Evolutionary conservation across 768 basidiomycete genomes (phyloP), one percentile per base, ranked within the genome.

Genomic region (Lentinula lateritia): DNA sequence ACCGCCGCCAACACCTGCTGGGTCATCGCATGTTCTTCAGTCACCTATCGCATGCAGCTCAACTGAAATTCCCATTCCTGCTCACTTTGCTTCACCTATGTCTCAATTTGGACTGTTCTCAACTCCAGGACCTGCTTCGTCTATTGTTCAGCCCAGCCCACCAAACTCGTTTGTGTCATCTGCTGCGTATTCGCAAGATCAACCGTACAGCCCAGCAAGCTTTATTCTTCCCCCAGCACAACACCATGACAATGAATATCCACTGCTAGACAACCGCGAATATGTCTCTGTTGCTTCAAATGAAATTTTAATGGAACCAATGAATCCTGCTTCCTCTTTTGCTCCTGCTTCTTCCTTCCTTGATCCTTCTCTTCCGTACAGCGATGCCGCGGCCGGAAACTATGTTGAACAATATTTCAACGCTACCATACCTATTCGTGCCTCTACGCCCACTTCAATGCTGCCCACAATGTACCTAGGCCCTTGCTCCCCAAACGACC

Each of bases 91-190:
- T 43, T 39, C 53, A 15, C 28, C 42, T 61, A 32, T 23, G 4
- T 50, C 20, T 15, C 42, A 12, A 1, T 32, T 38, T 34, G 15
- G 15, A 41, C 55, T 43, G n/a, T 61, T 56, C 38, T 46, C 61
- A n/a, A 48, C 61, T 54, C 53, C 52, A 9, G 61, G 53, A 12
- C 61, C 55, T 48, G 53, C 61, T 56, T 55, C 61, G 8, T 60
- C 59, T 18, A 60, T 60, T 7, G 9, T 23, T n/a, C 36, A 28
- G 13, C 59, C 59, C 23, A 42, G n/a, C 35, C 59, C 59, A n/a
- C 50, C 59, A 20, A 52, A 42, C 8, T 41, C 50, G 13, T 50
- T 28, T 15, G 8, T 52, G 15, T 41, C 58, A 5, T 13, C 58
- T 38, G 7, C 45, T 50, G 16, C 18, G 6, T 18, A 12, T 38